Evolutionary conservation across 106 monocot species (phyloP), one percentile per base, ranked within the genome.

Genomic region (Hemerocallis citrina): DNA sequence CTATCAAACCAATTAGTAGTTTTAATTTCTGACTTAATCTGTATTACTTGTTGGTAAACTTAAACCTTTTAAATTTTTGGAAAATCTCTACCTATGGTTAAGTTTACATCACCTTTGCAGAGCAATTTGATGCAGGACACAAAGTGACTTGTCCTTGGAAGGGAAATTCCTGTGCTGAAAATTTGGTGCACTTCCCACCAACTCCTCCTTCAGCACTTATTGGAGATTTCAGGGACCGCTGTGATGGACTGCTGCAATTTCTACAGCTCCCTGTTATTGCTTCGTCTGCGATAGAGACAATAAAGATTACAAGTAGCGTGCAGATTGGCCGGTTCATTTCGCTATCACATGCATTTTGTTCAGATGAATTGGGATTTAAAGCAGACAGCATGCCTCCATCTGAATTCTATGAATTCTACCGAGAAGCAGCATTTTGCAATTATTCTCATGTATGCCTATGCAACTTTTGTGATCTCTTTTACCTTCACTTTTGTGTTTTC

Each of bases 81-180:
- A n/a, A n/a, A n/a, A n/a, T n/a, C n/a, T n/a, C n/a, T n/a, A n/a
- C n/a, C n/a, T n/a, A n/a, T n/a, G n/a, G n/a, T n/a, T n/a, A n/a
- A n/a, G n/a, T n/a, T n/a, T n/a, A n/a, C n/a, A n/a, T n/a, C n/a
- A n/a, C n/a, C n/a, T 90, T 90, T 79, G 48, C 71, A 24, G 78
- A 66, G 43, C 68, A 90, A 45, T 79, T 98, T 73, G 88, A 91
- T 66, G 52, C 65, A 21, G 76, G 79, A 1, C 96, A 98, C 49
- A 70, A 68, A 34, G 59, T 49, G 41, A 61, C 59, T 16, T 98
- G 96, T 47, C 91, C 91, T 29, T 98, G 96, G 96, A 87, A 66
- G 72, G 91, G 91, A 43, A 98, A 79, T 68, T 77, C 76, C 74
- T 98, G 96, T 68, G 87, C 86, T 68, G 96, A 91, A 59, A 98